Base-by-base conservation (phyloP, 108 stramenopile genomes). In the Parmales sp. region DNA sequence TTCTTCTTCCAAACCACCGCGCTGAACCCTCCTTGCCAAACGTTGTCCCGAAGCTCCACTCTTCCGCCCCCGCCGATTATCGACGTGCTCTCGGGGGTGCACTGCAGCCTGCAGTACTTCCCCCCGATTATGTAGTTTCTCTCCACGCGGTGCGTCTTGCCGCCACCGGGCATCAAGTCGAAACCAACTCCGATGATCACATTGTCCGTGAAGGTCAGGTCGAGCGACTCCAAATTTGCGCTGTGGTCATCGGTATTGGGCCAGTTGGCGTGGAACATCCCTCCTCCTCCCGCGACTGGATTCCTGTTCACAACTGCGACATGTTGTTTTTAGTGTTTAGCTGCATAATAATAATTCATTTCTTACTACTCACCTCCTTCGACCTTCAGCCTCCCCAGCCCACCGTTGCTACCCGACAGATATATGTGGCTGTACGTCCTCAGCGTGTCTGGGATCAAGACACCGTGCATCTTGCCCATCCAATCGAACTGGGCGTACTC, bases 101-200 rank as follows among this genome's bases (percentile, higher is more conserved):
- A 26, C 13, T 4, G 6, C 43, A 23, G 11, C 22, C 45, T 5
- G 45, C 39, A 43, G 65, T 44, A 66, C 43, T 36, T 22, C 31
- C 41, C 65, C 13, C 65, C 65, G 65, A 66, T 28, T 25, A 66
- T 45, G 65, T 45, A 43, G 43, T 66, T 66, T 7, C 37, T 4
- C 6, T 43, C 41, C 26, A 66, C 39, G 44, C 2, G 19, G 65
- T 44, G 65, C 43, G 46, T 48, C 6, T 7, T 44, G 8, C 20
- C 16, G n/a, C 9, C 6, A 3, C 2, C 20, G 19, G 64, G 39
- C 2, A 3, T 65, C 20, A 41, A 65, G 38, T 39, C 39, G 38
- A 23, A 39, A 37, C 39, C 39, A 13, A 28, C 1, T 1, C 43
- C 65, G 39, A 28, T 43, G 28, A 66, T 22, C 19, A 66, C 22